Base-by-base conservation (phyloP, 164 flowering plant species). In the Vitis riparia region DNA sequence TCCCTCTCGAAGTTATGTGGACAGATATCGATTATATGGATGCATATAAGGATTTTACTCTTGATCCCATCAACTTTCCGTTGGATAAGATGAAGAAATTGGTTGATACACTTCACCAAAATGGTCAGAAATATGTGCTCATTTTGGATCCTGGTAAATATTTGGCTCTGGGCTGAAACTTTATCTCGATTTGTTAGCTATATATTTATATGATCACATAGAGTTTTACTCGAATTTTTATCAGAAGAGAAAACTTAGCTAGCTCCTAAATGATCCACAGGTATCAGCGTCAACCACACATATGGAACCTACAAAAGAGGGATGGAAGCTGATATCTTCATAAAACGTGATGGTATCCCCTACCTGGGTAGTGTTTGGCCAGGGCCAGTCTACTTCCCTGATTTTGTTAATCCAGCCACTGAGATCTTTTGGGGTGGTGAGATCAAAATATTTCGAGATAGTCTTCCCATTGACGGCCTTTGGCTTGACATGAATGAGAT, bases 401-500 rank as follows among this genome's bases (percentile, higher is more conserved):
- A 93, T 63, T 91, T 91, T 68, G 10, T 84, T 7, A 86, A 91
- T 52, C 97, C 93, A 8, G 61, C 48, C 0, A 56, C 71, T 29
- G 64, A 10, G 8, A 30, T 1, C 4, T 91, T 64, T 59, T 93
- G 98, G 98, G 71, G 63, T 0, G 70, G 67, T 29, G 98, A 93
- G 77, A 88, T 91, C 62, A 75, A 79, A 13, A 51, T 69, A 5
- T 93, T 93, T 59, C 83, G 55, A 0, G 76, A 86, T 63, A 52
- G 82, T 61, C 65, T 90, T 56, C 87, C 87, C 6, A 29, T 89
- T 50, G 96, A 93, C 70, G 98, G 98, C 17, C 83, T 93, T 11
- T 93, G 97, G 98, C 73, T 91, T 69, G 98, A 93, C 79, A 93
- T 93, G 98, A 93, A 93, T 71, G 98, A 93, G 75, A 2, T 83